These are phyloP conservation scores for Sarocladiaceae sp. DNA, from an alignment of 2,329 filamentous ascomycete species.

Conservation along the genomic window DNA sequence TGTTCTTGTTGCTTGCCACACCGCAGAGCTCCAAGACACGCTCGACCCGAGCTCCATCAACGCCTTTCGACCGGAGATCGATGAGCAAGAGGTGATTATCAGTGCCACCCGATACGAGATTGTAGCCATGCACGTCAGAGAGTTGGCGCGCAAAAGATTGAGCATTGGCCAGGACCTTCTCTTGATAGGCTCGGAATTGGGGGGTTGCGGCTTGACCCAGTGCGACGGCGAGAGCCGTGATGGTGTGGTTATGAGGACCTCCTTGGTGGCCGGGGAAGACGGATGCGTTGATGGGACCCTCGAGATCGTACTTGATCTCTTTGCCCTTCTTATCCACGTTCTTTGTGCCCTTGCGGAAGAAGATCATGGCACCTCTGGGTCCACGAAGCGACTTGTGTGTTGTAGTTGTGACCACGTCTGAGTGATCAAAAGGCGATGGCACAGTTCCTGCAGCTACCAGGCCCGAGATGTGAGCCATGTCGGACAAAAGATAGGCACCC, in stretches of 20 bases:
- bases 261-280: conserved; percentile 97
- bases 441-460: conserved; percentile 85
- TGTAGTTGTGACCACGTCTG: conserved; percentile 95
- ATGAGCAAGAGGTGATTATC: conserved; percentile 93
- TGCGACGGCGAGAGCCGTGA: conserved; percentile 87
- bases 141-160: conserved; percentile 71
- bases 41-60: conserved; percentile 86
- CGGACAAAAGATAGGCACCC: conserved; percentile 83
- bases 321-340: conserved; percentile 78
- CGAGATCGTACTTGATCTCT: conserved; percentile 74
- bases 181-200: conserved; percentile 87
- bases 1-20: conserved; percentile 96
- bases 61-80: conserved; percentile 77
- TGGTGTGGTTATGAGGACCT: conserved; percentile 97
- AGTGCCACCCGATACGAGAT: conserved; percentile 84
- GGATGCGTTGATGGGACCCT: conserved; percentile 86
- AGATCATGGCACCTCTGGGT: conserved; percentile 93
- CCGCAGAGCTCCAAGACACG: conserved; percentile 83
- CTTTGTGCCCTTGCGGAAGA: conserved; percentile 88
- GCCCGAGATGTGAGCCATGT: conserved; percentile 96
- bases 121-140: conserved; percentile 68
- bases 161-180: conserved; percentile 80
- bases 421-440: conserved; percentile 79
- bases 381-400: conserved; percentile 95
- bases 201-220: conserved; percentile 83